A percentile compares a stretch with the other conserved stretches of the same genome.
Evolutionary conservation across 169 alveolate species (phyloP).

Genomic region (Neospora caninum): DNA sequence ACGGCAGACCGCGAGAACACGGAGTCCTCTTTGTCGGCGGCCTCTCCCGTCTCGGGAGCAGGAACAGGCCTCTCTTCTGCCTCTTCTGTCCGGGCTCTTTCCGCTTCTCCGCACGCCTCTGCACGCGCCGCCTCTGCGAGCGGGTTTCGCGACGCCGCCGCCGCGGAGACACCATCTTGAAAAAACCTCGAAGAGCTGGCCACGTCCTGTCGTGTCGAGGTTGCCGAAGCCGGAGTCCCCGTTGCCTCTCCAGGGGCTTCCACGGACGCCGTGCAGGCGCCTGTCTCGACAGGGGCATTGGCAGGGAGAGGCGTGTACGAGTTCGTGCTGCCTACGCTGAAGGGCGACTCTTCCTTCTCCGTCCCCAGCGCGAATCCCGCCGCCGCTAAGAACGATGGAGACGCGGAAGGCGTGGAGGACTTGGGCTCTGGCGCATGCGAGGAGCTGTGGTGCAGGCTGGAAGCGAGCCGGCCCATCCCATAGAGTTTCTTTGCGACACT

Average conservation of each 20-base stretch:
- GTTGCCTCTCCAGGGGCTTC: not conserved
- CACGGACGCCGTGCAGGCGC: not conserved
- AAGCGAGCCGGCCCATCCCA: constrained; percentile 29
- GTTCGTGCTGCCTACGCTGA: not conserved
- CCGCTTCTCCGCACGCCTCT: too few species aligned
- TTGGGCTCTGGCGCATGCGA: not conserved
- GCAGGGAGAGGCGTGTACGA: not conserved
- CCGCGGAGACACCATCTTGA: not conserved
- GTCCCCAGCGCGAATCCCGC: not conserved
- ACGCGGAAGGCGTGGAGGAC: not conserved
- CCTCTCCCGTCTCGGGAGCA: too few species aligned
- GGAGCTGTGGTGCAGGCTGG: not conserved
- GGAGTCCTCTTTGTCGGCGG: too few species aligned
- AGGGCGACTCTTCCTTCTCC: not conserved
- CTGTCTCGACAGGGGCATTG: not conserved
- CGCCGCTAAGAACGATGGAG: not conserved
- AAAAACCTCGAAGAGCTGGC: too few species aligned
- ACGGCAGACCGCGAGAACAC: too few species aligned
- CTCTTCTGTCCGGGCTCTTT: not conserved
- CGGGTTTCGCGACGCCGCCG: not conserved
- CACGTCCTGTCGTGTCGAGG: too few species aligned
- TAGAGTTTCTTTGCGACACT: constrained; percentile 3
- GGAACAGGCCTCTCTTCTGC: too few species aligned
- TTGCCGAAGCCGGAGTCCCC: not conserved
- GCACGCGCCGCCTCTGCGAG: not conserved